A percentile compares a stretch with the other conserved stretches of the same genome.
Conservation (phyloP, 2,329 filamentous ascomycete genomes). For the Penicillium hordei region DNA sequence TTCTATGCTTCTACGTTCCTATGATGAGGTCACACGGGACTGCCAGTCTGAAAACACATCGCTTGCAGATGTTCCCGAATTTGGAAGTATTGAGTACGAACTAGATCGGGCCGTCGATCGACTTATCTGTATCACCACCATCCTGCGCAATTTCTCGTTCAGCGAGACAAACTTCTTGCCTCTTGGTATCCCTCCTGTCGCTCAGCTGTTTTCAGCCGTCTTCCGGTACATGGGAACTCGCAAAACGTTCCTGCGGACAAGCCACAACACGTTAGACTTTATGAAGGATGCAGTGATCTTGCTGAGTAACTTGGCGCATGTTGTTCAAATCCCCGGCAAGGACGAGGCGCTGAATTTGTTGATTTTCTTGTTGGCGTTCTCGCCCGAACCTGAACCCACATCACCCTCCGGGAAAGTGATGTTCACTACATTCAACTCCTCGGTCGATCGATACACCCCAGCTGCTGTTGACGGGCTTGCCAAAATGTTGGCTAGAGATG, state of each 20-base stretch:
- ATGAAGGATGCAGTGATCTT: conserved; percentile 94
- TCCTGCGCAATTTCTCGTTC: conserved; percentile 90
- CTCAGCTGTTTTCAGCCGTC: conserved; percentile 79
- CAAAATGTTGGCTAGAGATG: conserved; percentile 87
- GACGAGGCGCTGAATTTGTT: conserved; percentile 86
- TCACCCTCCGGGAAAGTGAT: conserved; percentile 59
- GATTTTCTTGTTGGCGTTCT: conserved; percentile 87
- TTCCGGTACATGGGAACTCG: conserved; percentile 87
- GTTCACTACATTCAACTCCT: conserved; percentile 78
- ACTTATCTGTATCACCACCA: conserved; percentile 85
- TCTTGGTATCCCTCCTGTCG: conserved; percentile 72
- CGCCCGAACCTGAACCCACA: conserved; percentile 71
- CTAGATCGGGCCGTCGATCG: conserved; percentile 84
- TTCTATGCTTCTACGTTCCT: conserved; percentile 75
- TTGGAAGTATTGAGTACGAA: conserved; percentile 76
- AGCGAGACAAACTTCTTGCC: conserved; percentile 71
- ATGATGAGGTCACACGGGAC: conserved; percentile 83
- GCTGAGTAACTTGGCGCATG: conserved; percentile 81
- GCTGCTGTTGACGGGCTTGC: conserved; percentile 86
- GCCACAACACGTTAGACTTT: conserved; percentile 86
- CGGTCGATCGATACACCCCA: conserved; percentile 81
- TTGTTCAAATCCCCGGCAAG: conserved; percentile 75
- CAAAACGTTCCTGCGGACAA: conserved; percentile 77
- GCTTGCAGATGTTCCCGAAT: conserved; percentile 69
- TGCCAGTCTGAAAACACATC: conserved; percentile 71